Base-by-base conservation (phyloP, 73 alveolate species). In the Paramecium bursaria region DNA sequence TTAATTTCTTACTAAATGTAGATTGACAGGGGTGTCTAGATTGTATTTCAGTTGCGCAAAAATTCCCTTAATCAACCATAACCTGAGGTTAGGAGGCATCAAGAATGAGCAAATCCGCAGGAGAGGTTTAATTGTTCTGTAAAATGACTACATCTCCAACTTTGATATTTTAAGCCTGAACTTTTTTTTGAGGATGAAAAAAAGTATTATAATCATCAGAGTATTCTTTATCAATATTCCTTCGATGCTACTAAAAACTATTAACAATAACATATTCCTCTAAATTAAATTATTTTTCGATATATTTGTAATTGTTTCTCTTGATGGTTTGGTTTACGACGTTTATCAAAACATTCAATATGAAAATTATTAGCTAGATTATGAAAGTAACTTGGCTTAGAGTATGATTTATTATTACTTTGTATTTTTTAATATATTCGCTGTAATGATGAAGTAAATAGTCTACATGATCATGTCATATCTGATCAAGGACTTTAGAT, bases 41-140 rank as follows among this genome's bases (percentile, higher is more conserved):
- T 67, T 67, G 33, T 31, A 57, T 42, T 39, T 27, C 26, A 25
- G 33, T 21, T 39, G 21, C 22, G 4, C 82, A 53, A 39, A 67
- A 67, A 7, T 67, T 47, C 19, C 44, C 33, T 67, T 67, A 31
- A 39, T 42, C 55, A 9, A 67, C 44, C 5, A 19, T 13, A 4
- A 67, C 55, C 2, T 31, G 1, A 4, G 11, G 46, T 4, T 31
- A 25, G 50, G 60, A 39, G 17, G 60, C 17, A 21, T 67, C 82
- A 21, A 67, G 14, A 67, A 67, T 29, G 11, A 67, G 50, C 22
- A 67, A 53, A 67, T 67, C 82, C 14, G 82, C 82, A 35, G 82
- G 82, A 15, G 60, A 67, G n/a, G 33, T 57, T 39, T 39, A 25
- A 1, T 23, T 19, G n/a, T 42, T 33, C 44, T 67, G 22, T 4